Percentiles rank a stretch among this genome's conserved stretches.
Conservation (phyloP, 2,329 filamentous ascomycete species). For the Cladosporium austrohemisphaericum region DNA sequence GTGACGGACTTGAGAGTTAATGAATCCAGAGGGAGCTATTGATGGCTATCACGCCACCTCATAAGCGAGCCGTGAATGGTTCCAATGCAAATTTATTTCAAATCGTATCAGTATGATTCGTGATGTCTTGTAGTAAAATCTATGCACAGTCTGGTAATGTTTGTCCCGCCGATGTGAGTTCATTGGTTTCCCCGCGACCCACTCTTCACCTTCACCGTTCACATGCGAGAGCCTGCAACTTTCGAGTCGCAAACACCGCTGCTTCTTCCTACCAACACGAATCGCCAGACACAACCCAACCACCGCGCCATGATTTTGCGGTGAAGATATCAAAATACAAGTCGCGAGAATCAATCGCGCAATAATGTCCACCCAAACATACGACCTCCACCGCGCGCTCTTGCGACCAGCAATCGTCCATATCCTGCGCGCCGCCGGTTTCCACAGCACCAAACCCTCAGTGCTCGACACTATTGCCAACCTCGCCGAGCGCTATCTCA, state of each 20-base stretch:
- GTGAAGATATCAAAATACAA: constrained; percentile 4
- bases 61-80: too few species aligned
- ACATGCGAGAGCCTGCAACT: not conserved
- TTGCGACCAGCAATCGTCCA: constrained; percentile 84
- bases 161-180: too few species aligned
- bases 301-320: constrained; percentile 13
- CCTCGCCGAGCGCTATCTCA: constrained; percentile 75
- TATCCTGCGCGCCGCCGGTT: constrained; percentile 86
- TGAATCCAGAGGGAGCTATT: too few species aligned
- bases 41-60: too few species aligned
- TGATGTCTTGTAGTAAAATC: too few species aligned
- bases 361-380: constrained; percentile 27
- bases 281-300: not conserved
- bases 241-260: constrained; percentile 1
- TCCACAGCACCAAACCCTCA: constrained; percentile 74
- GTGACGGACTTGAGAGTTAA: not conserved
- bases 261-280: not conserved
- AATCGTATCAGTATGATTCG: too few species aligned
- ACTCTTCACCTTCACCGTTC: constrained; percentile 4
- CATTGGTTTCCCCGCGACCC: too few species aligned
- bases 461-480: constrained; percentile 87
- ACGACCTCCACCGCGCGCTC: constrained; percentile 65
- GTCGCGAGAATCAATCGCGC: constrained; percentile 6
- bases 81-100: too few species aligned
- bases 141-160: too few species aligned